Base-by-base conservation (phyloP, 768 basidiomycete species). In the Kwoniella shandongensis region DNA sequence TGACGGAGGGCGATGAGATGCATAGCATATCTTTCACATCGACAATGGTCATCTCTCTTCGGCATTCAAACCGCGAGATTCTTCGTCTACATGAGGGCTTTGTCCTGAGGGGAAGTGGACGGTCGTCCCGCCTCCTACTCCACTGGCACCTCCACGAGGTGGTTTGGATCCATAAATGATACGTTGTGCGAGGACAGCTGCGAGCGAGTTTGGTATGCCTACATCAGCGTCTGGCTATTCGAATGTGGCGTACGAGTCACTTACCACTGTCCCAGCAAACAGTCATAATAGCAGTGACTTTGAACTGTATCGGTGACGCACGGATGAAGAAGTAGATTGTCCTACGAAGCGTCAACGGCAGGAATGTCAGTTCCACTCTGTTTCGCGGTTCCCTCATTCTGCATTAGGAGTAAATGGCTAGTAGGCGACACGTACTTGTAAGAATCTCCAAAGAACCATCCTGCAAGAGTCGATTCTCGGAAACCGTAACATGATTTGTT, bases 261-360 rank as follows among this genome's bases (percentile, higher is more conserved):
- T 54, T 20, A 72, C 70, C 67, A 22, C 59, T 32, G 49, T 76
- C 74, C 72, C 70, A 73, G 47, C 66, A 65, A n/a, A 74, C 53
- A 7, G 74, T 76, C 26, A 76, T 54, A 42, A 73, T 70, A 1
- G 72, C 74, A 6, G 72, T 72, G 13, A 73, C 66, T 35, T 65
- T 65, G 63, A 76, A 76, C 41, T 76, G 75, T 12, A 70, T 48
- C 1, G 75, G 75, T 18, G 65, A 59, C 22, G 61, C 52, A 6
- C 72, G 52, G 7, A 72, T n/a, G 58, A 76, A 74, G 61, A 73
- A 76, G 60, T 75, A 76, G 1, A 51, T 58, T 8, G 73, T 76
- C 45, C 71, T 73, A 55, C 6, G 20, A 11, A 8, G 1, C 35
- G 26, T n/a, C n/a, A n/a, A n/a, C n/a, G n/a, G n/a, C 20, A 7